phyloP scores from a whole-genome alignment of 106 monocot species.

The Gastrodia elata region DNA sequence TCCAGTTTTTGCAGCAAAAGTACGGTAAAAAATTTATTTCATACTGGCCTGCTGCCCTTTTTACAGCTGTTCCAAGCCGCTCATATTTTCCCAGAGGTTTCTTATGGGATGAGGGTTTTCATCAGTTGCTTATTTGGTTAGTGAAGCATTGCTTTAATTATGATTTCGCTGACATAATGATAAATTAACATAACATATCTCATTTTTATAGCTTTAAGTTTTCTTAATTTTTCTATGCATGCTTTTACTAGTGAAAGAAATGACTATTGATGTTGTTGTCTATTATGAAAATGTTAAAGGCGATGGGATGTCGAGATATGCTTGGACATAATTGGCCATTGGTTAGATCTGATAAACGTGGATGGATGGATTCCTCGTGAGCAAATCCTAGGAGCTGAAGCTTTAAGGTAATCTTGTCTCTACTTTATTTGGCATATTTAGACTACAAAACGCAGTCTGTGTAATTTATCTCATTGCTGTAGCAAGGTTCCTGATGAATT shows the following conservation, averaged over 20 bases:
- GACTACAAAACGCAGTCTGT: neutral
- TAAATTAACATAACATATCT: neutral
- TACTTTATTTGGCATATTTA: neutral
- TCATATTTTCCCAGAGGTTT: slow-evolving; percentile 97
- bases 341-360: slow-evolving; percentile 86
- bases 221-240: neutral
- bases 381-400: slow-evolving; percentile 91
- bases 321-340: slow-evolving; percentile 94
- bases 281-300: slow-evolving; percentile 34
- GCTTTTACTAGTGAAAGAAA: neutral
- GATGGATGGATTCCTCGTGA: slow-evolving; percentile 99
- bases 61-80: slow-evolving; percentile 88
- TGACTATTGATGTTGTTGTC: neutral
- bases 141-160: slow-evolving; percentile 10
- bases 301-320: slow-evolving; percentile 79
- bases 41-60: slow-evolving; percentile 94
- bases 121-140: slow-evolving; percentile 88
- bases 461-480: neutral
- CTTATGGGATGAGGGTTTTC: slow-evolving; percentile 98
- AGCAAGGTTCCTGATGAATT: slow-evolving; percentile 93
- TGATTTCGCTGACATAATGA: neutral
- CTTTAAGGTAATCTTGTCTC: slow-evolving; percentile 57
- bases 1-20: slow-evolving; percentile 31
- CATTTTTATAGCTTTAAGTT: neutral
- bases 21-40: slow-evolving; percentile 57